Base-by-base conservation (phyloP, 140 eudicot genomes). In the Stevia rebaudiana region DNA sequence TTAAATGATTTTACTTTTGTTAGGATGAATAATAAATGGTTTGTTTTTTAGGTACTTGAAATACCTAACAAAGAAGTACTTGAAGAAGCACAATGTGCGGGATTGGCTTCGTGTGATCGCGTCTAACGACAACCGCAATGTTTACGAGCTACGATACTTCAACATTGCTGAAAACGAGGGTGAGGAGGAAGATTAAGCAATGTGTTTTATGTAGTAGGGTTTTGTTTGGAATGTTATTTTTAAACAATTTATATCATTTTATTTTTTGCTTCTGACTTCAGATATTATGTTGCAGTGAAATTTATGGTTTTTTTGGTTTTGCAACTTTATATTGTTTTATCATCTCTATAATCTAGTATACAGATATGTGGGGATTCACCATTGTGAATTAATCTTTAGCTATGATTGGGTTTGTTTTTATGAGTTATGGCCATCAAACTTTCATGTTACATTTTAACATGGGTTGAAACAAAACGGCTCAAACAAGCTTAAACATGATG, bases 31-130 rank as follows among this genome's bases (percentile, higher is more conserved):
- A 23, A 52, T 25, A 0, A 8, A 3, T 13, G 61, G 6, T 9
- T 59, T 58, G 0, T 35, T 22, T 30, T 63, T 11, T 60, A 86
- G 95, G 85, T 86, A 86, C 63, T 55, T 86, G 24, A 86, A 86
- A 40, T 86, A 83, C 57, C 49, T 86, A 83, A 83, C 91, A 5
- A 86, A 86, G 84, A 86, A 86, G 36, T 86, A 86, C 86, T 55
- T 86, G 95, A 86, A 86, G 91, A 86, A 86, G 78, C 82, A 86
- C 77, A 86, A 86, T 16, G 95, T 86, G 52, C 72, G 95, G 69
- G 95, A 86, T 49, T 86, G 95, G 95, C 87, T 86, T 47, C 87
- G 95, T 56, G 95, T 86, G 24, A 86, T 86, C 69, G 79, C 95
- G 10, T 86, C 95, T 10, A 81, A 83, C 95, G 83, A 86, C 22